A percentile compares a stretch with the other conserved stretches of the same genome.
phyloP scores from a whole-genome alignment of 2,329 filamentous ascomycete species.

The Reticulascus tulasneorum region DNA sequence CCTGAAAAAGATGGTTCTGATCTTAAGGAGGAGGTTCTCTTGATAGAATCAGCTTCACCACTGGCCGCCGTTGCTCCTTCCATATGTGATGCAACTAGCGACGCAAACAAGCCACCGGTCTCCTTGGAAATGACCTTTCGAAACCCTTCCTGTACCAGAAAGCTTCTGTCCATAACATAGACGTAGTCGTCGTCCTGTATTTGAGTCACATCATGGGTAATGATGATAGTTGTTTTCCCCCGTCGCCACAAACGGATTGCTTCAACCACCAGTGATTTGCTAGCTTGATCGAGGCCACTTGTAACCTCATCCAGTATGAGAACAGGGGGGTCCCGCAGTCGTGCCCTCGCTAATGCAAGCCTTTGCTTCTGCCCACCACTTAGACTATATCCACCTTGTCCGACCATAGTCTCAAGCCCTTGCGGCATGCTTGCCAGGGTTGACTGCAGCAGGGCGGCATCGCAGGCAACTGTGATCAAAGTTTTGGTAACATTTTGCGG shows the following conservation, averaged over 20 bases:
- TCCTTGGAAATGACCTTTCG: constrained; percentile 49
- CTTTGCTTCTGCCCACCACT: constrained; percentile 85
- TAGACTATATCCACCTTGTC: constrained; percentile 63
- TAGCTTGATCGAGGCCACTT: constrained; percentile 76
- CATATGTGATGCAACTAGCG: constrained; percentile 35
- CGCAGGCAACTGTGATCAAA: constrained; percentile 59
- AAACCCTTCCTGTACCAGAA: constrained; percentile 65
- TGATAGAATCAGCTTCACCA: too few relatives aligned
- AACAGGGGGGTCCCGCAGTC: constrained; percentile 71
- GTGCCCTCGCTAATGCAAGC: constrained; percentile 74
- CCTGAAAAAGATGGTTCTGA: background rate
- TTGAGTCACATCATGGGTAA: constrained; percentile 83
- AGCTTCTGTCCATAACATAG: constrained; percentile 71
- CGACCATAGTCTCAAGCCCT: constrained; percentile 69
- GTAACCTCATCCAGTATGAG: constrained; percentile 87
- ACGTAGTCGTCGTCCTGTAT: constrained; percentile 71
- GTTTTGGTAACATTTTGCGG: constrained; percentile 43
- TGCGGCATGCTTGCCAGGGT: constrained; percentile 64
- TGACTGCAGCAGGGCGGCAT: constrained; percentile 64
- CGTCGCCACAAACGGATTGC: constrained; percentile 72
- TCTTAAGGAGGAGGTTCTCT: too few relatives aligned
- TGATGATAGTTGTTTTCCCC: constrained; percentile 84
- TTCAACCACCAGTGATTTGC: constrained; percentile 64
- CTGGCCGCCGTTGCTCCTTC: too few relatives aligned
- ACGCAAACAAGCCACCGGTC: constrained; percentile 41